Evolutionary conservation across 2,329 filamentous ascomycete species (phyloP).

Genomic region (Microdochium nivale): DNA sequence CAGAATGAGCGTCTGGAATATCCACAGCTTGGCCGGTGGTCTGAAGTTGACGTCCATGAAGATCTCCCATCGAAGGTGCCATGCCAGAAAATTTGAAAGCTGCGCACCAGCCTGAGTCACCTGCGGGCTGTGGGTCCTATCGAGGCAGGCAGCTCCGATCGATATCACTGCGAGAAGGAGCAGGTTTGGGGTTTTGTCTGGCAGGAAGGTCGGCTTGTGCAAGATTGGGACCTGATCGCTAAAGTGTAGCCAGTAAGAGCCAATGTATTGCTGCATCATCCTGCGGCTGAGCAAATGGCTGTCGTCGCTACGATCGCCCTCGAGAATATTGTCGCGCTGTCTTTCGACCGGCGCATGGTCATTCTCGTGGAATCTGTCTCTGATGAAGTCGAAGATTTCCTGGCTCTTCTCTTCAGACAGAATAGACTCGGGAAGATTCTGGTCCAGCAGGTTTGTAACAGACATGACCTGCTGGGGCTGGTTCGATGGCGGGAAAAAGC

Average conservation of each 20-base stretch:
- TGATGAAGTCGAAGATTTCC: conserved; percentile 75
- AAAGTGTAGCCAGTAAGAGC: conserved; percentile 91
- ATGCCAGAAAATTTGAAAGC: conserved; percentile 81
- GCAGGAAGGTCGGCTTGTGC: conserved; percentile 87
- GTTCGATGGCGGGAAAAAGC: conserved; percentile 47
- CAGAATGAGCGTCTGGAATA: conserved; percentile 84
- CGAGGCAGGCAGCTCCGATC: conserved; percentile 82
- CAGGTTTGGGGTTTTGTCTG: conserved; percentile 77
- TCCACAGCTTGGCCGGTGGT: conserved; percentile 89
- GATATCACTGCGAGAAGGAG: conserved; percentile 84
- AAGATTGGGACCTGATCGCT: conserved; percentile 91
- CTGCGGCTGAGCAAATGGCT: conserved; percentile 67
- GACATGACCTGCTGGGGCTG: conserved; percentile 76
- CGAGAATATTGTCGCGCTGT: conserved; percentile 67
- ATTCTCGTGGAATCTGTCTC: conserved; percentile 71
- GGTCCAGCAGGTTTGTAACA: conserved; percentile 76
- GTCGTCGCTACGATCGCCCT: conserved; percentile 64
- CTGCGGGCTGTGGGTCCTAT: conserved; percentile 68
- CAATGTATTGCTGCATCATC: conserved; percentile 94
- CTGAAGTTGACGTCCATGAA: conserved; percentile 87
- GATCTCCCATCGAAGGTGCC: conserved; percentile 91
- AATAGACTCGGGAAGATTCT: conserved; percentile 67
- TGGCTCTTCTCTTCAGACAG: conserved; percentile 83
- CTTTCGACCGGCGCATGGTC: conserved; percentile 66
- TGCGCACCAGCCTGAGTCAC: conserved; percentile 70